Evolutionary conservation across 768 basidiomycete species (phyloP).

Genomic region (Dendrothele bispora): DNA sequence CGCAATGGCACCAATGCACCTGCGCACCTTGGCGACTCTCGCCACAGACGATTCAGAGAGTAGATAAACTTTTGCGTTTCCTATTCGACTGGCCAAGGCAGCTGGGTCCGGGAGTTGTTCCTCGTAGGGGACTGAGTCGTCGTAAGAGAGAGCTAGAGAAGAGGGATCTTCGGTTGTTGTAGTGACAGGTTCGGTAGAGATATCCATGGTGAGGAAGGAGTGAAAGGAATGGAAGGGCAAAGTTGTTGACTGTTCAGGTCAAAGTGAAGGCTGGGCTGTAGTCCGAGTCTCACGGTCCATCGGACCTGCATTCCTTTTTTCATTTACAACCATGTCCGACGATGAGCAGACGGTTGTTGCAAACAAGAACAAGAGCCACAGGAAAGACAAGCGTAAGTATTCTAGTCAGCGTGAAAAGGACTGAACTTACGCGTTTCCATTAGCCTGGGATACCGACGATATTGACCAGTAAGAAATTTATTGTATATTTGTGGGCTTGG

Average conservation of each 20-base stretch:
- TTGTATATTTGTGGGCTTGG: constrained; percentile 3
- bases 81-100: constrained; percentile 65
- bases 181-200: constrained; percentile 33
- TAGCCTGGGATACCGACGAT: constrained; percentile 99
- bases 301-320: too few relatives aligned
- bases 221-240: constrained; percentile 9
- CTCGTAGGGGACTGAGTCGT: constrained; percentile 56
- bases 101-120: constrained; percentile 45
- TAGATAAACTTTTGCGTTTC: constrained; percentile 73
- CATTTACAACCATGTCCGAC: constrained; percentile 37
- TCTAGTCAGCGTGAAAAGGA: too few relatives aligned
- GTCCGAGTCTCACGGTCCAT: too few relatives aligned
- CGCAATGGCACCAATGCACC: constrained; percentile 35
- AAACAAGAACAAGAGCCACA: constrained; percentile 85
- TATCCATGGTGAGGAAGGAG: constrained; percentile 44
- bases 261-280: not conserved
- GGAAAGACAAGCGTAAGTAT: constrained; percentile 91
- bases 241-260: constrained; percentile 1
- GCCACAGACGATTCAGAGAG: constrained; percentile 65
- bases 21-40: constrained; percentile 73
- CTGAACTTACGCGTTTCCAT: not conserved
- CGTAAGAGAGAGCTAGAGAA: constrained; percentile 45
- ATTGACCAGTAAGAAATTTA: constrained; percentile 87
- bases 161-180: constrained; percentile 28
- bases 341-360: constrained; percentile 43